phyloP scores from a whole-genome alignment of 164 flowering plant genomes.

The Saururus chinensis region DNA sequence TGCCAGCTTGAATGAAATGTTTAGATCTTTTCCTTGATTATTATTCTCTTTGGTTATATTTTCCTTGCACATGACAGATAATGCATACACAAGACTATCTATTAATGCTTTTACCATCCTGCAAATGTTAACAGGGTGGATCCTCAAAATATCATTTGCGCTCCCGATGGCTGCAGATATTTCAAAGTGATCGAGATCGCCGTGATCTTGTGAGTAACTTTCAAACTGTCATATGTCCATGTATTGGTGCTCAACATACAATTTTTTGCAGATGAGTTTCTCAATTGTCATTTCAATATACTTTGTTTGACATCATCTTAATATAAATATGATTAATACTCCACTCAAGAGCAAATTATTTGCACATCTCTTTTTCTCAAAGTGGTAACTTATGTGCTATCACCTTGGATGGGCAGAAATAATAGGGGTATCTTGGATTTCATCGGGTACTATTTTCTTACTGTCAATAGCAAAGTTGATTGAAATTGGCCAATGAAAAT shows the following conservation, averaged over 20 bases:
- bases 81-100: background rate
- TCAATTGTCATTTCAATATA: no score
- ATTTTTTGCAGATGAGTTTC: no score
- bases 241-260: no score
- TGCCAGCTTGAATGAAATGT: background rate
- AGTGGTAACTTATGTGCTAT: no score
- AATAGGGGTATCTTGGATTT: no score
- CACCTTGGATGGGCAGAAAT: no score
- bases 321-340: background rate
- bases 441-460: no score
- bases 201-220: constrained; percentile 88
- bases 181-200: constrained; percentile 89
- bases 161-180: constrained; percentile 78
- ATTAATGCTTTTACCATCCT: background rate
- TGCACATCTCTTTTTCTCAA: background rate
- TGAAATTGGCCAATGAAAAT: no score
- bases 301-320: background rate
- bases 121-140: constrained; percentile 56
- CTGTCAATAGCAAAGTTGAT: no score
- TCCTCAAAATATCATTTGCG: constrained; percentile 89
- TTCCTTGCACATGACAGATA: background rate
- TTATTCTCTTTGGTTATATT: background rate
- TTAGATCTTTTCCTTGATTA: no score
- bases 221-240: background rate
- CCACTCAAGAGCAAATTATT: background rate